Evolutionary conservation across 495 filamentous ascomycete genomes (phyloP).

Genomic region (Penicilliopsis zonata): DNA sequence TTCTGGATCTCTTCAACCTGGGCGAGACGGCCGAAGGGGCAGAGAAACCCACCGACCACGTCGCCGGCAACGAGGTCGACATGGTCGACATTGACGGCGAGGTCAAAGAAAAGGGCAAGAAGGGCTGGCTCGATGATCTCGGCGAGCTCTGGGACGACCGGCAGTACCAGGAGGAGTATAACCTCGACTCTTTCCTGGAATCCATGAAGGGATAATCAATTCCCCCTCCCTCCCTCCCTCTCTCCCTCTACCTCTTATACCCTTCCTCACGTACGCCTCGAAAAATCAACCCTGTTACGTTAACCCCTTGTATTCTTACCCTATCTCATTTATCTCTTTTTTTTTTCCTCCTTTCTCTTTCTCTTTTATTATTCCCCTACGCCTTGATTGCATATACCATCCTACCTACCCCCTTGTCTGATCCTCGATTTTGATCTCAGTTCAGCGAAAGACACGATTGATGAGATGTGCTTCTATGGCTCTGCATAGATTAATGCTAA

Average conservation of each 20-base stretch:
- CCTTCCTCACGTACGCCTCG: neutral
- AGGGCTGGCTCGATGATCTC: conserved; percentile 85
- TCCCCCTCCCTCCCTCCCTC: neutral
- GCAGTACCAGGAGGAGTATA: conserved; percentile 95
- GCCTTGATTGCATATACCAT: no score
- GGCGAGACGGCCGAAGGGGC: conserved; percentile 64
- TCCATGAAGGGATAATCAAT: conserved; percentile 56
- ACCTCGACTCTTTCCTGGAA: conserved; percentile 82
- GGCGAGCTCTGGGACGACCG: conserved; percentile 93
- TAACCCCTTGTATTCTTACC: no score
- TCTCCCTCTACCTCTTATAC: neutral
- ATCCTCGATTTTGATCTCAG: no score
- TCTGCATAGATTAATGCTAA: no score
- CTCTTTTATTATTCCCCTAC: no score
- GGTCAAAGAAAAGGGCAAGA: conserved; percentile 90
- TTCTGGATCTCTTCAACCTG: conserved; percentile 91
- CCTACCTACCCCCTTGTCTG: no score
- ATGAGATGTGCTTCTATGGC: no score
- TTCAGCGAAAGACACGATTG: no score
- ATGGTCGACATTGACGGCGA: conserved; percentile 91
- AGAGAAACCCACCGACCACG: conserved; percentile 43
- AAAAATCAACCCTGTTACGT: neutral
- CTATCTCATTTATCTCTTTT: no score
- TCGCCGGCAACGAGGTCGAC: conserved; percentile 61
- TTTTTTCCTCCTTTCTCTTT: no score